phyloP scores from a whole-genome alignment of 345 rosid species.

The Eucalyptus pauciflora region DNA sequence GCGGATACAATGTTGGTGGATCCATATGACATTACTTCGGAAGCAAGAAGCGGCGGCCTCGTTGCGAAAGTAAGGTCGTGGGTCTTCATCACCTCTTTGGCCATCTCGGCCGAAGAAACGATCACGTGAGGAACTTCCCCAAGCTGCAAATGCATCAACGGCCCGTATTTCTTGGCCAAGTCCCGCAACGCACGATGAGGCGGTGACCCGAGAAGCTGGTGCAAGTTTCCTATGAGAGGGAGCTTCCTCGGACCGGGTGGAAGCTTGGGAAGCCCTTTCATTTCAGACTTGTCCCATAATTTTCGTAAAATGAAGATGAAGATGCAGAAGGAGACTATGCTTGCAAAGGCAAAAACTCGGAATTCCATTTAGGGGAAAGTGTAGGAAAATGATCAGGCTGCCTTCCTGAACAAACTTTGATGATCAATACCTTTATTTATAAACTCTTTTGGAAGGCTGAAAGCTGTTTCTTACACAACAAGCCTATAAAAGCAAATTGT shows the following conservation, averaged over 20 bases:
- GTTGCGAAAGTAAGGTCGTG: slow-evolving; percentile 11
- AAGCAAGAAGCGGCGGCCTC: not conserved
- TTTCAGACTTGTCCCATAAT: not conserved
- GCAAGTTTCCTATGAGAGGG: slow-evolving; percentile 21
- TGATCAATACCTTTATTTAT: too few species aligned
- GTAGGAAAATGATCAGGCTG: not conserved
- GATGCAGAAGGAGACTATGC: not conserved
- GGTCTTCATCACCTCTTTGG: slow-evolving; percentile 12
- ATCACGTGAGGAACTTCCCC: slow-evolving; percentile 6
- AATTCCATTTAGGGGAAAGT: not conserved
- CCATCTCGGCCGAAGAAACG: slow-evolving; percentile 6
- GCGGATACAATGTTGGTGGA: not conserved
- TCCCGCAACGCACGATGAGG: slow-evolving; percentile 6
- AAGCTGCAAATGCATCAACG: slow-evolving; percentile 17
- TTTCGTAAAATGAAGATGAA: not conserved
- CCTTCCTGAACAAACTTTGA: not conserved
- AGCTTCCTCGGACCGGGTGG: slow-evolving; percentile 26
- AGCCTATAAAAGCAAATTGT: not conserved
- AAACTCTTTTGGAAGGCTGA: not conserved
- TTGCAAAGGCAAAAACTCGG: not conserved
- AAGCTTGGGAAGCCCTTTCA: not conserved
- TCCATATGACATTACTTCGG: not conserved
- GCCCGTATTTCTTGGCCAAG: slow-evolving; percentile 15
- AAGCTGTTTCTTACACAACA: too few species aligned
- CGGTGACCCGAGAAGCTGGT: slow-evolving; percentile 1